These are phyloP conservation scores for Suillus hirtellus DNA, from an alignment of 768 basidiomycete genomes.

Conservation along the genomic window DNA sequence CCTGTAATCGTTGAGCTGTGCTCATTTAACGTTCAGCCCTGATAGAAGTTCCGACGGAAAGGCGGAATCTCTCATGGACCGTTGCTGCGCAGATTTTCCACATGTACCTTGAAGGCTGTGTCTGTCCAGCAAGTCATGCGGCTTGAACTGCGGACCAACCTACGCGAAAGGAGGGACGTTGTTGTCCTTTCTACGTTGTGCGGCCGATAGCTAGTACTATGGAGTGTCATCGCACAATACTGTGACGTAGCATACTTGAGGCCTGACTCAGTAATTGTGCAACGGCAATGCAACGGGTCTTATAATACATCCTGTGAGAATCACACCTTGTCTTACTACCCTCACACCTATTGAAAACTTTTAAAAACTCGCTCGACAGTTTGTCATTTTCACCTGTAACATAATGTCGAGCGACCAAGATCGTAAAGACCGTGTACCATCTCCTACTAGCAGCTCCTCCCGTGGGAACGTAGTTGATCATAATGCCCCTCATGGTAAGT, in stretches of 20 bases:
- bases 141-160: not conserved
- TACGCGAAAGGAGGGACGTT: not conserved
- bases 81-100: not conserved
- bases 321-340: not conserved
- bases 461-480: slow-evolving; percentile 74
- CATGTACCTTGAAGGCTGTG: not conserved
- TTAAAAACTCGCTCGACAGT: slow-evolving; percentile 20
- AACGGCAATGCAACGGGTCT: slow-evolving; percentile 3
- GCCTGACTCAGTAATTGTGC: not conserved
- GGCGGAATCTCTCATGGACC: not conserved
- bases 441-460: slow-evolving; percentile 34
- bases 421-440: slow-evolving; percentile 55
- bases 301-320: slow-evolving; percentile 12
- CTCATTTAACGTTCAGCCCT: not conserved
- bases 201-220: not conserved
- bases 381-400: slow-evolving; percentile 10
- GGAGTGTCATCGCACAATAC: no score
- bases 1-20: not conserved
- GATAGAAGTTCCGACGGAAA: not conserved
- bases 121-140: not conserved
- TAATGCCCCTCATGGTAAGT: slow-evolving; percentile 62
- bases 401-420: slow-evolving; percentile 35
- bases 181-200: not conserved
- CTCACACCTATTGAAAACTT: not conserved
- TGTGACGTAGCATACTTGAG: not conserved